Conservation (phyloP, 129 eudicot species). For the Saposhnikovia divaricata region DNA sequence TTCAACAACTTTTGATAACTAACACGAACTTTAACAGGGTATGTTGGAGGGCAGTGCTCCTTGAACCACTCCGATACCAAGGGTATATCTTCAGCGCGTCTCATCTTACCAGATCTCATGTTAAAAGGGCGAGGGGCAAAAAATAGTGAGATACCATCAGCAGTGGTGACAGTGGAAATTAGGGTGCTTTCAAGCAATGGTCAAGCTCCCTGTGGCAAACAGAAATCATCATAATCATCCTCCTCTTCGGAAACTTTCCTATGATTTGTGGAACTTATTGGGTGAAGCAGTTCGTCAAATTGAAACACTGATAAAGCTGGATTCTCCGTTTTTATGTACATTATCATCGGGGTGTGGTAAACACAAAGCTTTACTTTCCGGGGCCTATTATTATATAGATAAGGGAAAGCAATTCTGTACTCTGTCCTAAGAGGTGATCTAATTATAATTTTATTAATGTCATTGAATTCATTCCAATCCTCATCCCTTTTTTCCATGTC, state of each 20-base stretch:
- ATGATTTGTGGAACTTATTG: constrained; percentile 64
- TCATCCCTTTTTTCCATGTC: constrained; percentile 99
- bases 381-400: constrained; percentile 90
- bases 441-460: constrained; percentile 87
- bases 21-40: constrained; percentile 97
- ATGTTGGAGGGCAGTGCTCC: constrained; percentile 97
- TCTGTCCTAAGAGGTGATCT: constrained; percentile 97
- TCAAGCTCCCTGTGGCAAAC: constrained; percentile 88
- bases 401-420: constrained; percentile 94
- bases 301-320: constrained; percentile 94
- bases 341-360: constrained; percentile 95
- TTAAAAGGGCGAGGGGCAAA: constrained; percentile 98
- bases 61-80: constrained; percentile 98
- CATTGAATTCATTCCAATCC: constrained; percentile 99
- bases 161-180: constrained; percentile 86
- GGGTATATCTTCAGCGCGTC: constrained; percentile 99
- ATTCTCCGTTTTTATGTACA: constrained; percentile 98
- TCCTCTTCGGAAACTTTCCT: constrained; percentile 64
- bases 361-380: constrained; percentile 80
- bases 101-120: constrained; percentile 96
- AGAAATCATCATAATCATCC: constrained; percentile 42
- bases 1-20: constrained; percentile 93
- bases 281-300: constrained; percentile 85
- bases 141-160: constrained; percentile 86
- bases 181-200: constrained; percentile 71